Evolutionary conservation across 148 eudicot species (phyloP).

Genomic region (Cornus florida): DNA sequence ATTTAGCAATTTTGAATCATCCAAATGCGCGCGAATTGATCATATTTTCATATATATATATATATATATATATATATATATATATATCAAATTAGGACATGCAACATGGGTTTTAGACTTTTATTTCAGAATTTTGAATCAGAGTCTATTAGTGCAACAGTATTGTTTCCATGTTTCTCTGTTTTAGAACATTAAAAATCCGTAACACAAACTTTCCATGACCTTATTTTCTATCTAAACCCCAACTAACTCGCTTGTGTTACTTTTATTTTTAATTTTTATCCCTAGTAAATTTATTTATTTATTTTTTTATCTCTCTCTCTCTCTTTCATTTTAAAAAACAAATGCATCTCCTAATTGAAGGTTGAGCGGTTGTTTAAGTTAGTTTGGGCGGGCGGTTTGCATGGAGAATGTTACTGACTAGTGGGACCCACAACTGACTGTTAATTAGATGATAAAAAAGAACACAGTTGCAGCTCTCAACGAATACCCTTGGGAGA

Average conservation of each 20-base stretch:
- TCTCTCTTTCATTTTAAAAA: background rate
- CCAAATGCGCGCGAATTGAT: too few species aligned
- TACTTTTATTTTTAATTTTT: background rate
- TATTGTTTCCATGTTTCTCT: background rate
- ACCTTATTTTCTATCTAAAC: background rate
- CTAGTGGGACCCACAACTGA: background rate
- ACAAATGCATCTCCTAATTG: background rate
- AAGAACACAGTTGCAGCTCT: background rate
- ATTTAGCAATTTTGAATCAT: too few species aligned
- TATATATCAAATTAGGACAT: too few species aligned
- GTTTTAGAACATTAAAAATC: background rate
- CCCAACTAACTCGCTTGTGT: background rate
- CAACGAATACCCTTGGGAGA: background rate
- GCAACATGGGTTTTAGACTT: too few species aligned
- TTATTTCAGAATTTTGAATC: too few species aligned
- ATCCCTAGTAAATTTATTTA: too few species aligned
- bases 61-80: too few species aligned
- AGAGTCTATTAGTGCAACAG: too few species aligned
- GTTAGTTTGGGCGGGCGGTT: slow-evolving; percentile 11
- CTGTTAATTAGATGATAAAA: background rate
- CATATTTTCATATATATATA: too few species aligned
- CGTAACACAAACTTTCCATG: slow-evolving; percentile 10
- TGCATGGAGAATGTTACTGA: background rate
- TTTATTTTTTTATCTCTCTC: too few species aligned
- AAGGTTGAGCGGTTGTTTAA: background rate